phyloP scores from a whole-genome alignment of 768 basidiomycete genomes.

The Vararia minispora region DNA sequence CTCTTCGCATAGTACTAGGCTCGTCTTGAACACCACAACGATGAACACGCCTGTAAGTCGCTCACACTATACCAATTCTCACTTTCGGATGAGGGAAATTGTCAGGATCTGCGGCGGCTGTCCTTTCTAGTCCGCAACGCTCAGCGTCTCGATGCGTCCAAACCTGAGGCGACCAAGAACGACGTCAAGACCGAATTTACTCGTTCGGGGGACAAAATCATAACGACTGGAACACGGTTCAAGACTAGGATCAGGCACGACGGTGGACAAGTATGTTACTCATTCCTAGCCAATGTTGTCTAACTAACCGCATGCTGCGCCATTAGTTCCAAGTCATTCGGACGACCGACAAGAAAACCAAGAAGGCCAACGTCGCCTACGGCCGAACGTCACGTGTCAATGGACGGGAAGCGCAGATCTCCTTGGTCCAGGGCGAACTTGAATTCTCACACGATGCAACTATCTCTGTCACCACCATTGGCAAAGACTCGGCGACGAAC shows the following conservation, averaged over 20 bases:
- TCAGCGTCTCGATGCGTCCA: conserved; percentile 34
- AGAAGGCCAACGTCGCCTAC: too few species aligned
- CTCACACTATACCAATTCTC: neutral
- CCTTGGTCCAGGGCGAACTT: conserved; percentile 9
- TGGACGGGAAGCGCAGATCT: conserved; percentile 29
- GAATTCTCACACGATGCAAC: neutral
- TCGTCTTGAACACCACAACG: neutral
- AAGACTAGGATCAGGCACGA: conserved; percentile 31
- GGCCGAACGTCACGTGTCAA: too few species aligned
- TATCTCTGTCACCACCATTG: conserved; percentile 10
- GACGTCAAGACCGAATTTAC: conserved; percentile 24
- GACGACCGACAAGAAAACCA: too few species aligned
- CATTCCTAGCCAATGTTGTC: too few species aligned
- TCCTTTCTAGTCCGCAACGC: conserved; percentile 34
- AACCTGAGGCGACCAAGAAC: conserved; percentile 34
- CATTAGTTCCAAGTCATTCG: too few species aligned
- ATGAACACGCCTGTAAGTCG: neutral
- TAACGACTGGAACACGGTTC: conserved; percentile 32
- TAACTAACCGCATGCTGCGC: too few species aligned
- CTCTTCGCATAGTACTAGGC: neutral
- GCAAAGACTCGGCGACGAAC: conserved; percentile 11
- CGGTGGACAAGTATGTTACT: conserved; percentile 25
- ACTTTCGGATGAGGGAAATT: too few species aligned
- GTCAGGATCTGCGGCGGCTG: conserved; percentile 35
- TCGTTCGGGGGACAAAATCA: too few species aligned